Conservation (phyloP, 768 basidiomycete species). For the Lentinus brumalis region DNA sequence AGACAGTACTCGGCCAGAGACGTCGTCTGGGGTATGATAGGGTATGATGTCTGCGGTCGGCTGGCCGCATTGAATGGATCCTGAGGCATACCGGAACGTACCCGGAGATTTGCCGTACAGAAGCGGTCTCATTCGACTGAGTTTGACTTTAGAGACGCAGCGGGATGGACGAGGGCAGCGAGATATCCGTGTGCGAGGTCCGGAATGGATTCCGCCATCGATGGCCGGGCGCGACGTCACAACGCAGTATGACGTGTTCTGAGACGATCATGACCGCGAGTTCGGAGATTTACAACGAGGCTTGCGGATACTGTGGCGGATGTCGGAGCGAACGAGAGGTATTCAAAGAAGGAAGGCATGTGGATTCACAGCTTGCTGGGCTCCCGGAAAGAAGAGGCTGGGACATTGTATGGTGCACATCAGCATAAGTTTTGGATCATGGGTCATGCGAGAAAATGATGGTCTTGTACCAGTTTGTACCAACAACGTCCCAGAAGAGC, state of each 20-base stretch:
- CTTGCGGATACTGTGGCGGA: conserved; percentile 8
- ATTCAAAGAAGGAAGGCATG: background rate
- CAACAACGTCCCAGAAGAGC: too few species aligned
- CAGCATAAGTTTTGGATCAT: too few species aligned
- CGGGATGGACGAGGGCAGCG: background rate
- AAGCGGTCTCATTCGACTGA: background rate
- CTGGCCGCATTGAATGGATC: background rate
- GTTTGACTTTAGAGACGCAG: background rate
- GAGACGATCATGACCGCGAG: conserved; percentile 9
- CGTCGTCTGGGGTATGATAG: conserved; percentile 11
- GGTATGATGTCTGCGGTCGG: background rate
- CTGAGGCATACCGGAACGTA: background rate
- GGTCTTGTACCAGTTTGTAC: too few species aligned
- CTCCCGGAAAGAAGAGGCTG: background rate
- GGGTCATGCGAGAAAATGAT: too few species aligned
- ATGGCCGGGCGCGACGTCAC: conserved; percentile 1
- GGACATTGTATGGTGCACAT: too few species aligned
- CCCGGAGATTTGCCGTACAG: conserved; percentile 10
- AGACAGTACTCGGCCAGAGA: background rate
- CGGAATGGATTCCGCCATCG: conserved; percentile 14
- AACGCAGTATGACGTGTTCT: conserved; percentile 1
- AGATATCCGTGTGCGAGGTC: conserved; percentile 1
- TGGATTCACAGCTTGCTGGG: background rate
- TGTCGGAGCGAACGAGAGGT: conserved; percentile 9
- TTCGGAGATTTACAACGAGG: background rate